A percentile compares a stretch with the other conserved stretches of the same genome.
Conservation (phyloP, 23 red algal genomes). For the Rhodosorus marinus region DNA sequence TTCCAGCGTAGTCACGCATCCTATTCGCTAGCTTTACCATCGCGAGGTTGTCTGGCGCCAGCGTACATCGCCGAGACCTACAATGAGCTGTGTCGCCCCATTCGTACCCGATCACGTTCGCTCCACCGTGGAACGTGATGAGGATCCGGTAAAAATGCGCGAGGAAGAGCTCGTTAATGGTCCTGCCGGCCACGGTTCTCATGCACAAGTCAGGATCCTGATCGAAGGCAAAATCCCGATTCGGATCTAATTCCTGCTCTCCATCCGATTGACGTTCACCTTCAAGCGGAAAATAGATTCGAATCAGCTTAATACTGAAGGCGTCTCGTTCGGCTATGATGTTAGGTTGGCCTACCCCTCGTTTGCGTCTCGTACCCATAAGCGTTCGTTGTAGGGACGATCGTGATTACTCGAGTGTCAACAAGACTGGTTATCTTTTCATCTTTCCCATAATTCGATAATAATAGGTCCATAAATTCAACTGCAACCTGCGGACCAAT, state of each 20-base stretch:
- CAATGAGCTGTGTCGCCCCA: slow-evolving; percentile 90
- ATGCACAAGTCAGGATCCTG: slow-evolving; percentile 44
- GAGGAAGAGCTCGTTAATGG: slow-evolving; percentile 64
- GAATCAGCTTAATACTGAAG: not conserved
- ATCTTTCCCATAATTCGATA: not conserved
- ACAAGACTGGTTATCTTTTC: slow-evolving; percentile 16
- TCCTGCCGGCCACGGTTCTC: slow-evolving; percentile 58
- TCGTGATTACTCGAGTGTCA: slow-evolving; percentile 20
- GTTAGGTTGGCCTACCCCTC: not conserved
- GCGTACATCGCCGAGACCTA: slow-evolving; percentile 14
- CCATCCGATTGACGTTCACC: slow-evolving; percentile 8
- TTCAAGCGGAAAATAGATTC: not conserved
- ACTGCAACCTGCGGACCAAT: slow-evolving; percentile 46
- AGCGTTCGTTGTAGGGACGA: slow-evolving; percentile 51
- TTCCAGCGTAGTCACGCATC: too few species aligned
- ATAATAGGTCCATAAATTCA: slow-evolving; percentile 30
- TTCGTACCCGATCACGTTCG: slow-evolving; percentile 91
- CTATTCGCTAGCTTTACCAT: too few species aligned
- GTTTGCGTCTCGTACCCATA: slow-evolving; percentile 21
- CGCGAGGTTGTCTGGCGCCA: slow-evolving; percentile 70
- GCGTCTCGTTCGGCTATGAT: slow-evolving; percentile 2
- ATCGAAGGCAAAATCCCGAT: slow-evolving; percentile 92
- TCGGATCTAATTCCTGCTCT: slow-evolving; percentile 38
- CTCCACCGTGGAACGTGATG: slow-evolving; percentile 90
- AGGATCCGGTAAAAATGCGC: slow-evolving; percentile 49